Evolutionary conservation across 2,329 filamentous ascomycete species (phyloP).

Genomic region (Penicillium occitanis): DNA sequence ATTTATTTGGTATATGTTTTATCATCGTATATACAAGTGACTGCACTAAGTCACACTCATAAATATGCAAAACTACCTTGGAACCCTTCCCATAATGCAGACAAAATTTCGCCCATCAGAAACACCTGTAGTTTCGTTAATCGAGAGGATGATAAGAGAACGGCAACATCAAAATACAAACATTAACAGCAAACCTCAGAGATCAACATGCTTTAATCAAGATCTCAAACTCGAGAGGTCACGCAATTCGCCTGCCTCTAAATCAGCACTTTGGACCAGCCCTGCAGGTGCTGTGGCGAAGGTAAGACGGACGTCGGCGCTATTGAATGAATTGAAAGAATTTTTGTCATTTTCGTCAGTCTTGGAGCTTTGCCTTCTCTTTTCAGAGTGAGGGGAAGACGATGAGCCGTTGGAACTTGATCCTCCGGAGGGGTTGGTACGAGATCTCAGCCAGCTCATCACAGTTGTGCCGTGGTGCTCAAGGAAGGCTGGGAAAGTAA

Average conservation of each 20-base stretch:
- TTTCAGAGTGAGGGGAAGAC: background rate
- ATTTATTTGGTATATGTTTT: background rate
- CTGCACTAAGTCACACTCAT: background rate
- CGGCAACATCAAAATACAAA: background rate
- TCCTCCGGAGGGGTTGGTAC: background rate
- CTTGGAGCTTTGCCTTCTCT: background rate
- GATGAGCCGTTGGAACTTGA: background rate
- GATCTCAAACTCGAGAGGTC: background rate
- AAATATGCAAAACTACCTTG: background rate
- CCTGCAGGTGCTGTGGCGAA: background rate
- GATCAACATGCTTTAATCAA: background rate
- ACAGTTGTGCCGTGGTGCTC: slow-evolving; percentile 2
- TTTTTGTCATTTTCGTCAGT: background rate
- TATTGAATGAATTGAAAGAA: slow-evolving; percentile 9
- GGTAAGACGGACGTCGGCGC: background rate
- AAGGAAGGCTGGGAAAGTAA: slow-evolving; percentile 13
- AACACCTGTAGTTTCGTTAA: background rate
- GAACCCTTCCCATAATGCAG: background rate
- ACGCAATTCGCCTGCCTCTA: slow-evolving; percentile 2
- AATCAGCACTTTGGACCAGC: background rate
- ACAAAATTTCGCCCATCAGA: background rate
- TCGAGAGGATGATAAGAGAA: background rate
- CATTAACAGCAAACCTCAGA: background rate
- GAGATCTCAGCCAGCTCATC: slow-evolving; percentile 6
- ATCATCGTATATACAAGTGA: background rate